Conservation (phyloP, 1,139 yeast genomes). For the Blastobotrys elegans region DNA sequence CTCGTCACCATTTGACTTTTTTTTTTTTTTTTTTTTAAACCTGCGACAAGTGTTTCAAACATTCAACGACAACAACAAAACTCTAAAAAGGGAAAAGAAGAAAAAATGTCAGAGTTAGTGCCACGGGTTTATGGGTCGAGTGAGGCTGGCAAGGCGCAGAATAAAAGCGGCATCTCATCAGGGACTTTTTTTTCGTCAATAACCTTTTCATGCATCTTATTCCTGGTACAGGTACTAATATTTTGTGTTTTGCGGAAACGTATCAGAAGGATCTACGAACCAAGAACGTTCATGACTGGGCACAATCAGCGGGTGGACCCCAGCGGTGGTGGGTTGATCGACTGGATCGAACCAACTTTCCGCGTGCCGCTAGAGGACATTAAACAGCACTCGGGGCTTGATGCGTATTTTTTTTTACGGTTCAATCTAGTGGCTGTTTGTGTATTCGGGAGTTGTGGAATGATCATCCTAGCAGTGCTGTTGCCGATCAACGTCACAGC, state of each 20-base stretch:
- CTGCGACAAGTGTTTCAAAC: too few relatives aligned
- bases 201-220: conserved; percentile 23
- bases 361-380: conserved; percentile 18
- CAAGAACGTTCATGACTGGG: conserved; percentile 27
- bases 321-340: conserved; percentile 18
- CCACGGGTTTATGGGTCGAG: neutral
- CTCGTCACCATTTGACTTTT: too few relatives aligned
- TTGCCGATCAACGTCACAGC: conserved; percentile 29
- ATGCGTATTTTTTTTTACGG: conserved; percentile 33
- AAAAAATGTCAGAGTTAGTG: neutral
- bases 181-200: conserved; percentile 28
- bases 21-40: too few relatives aligned
- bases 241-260: conserved; percentile 27
- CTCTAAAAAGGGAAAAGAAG: neutral
- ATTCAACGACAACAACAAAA: too few relatives aligned
- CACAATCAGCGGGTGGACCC: conserved; percentile 17
- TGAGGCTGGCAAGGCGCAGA: conserved; percentile 20
- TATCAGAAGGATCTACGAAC: conserved; percentile 29
- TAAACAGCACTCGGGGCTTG: conserved; percentile 25
- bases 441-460: conserved; percentile 18
- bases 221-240: conserved; percentile 21
- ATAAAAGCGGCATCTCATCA: conserved; percentile 25
- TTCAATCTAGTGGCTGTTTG: conserved; percentile 25
- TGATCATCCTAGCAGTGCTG: conserved; percentile 24
- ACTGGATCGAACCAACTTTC: conserved; percentile 25